Percentiles rank a stretch among this genome's conserved stretches.
Evolutionary conservation across 1,284 basidiomycete genomes (phyloP).

Genomic region (Rhodotorula mucilaginosa): DNA sequence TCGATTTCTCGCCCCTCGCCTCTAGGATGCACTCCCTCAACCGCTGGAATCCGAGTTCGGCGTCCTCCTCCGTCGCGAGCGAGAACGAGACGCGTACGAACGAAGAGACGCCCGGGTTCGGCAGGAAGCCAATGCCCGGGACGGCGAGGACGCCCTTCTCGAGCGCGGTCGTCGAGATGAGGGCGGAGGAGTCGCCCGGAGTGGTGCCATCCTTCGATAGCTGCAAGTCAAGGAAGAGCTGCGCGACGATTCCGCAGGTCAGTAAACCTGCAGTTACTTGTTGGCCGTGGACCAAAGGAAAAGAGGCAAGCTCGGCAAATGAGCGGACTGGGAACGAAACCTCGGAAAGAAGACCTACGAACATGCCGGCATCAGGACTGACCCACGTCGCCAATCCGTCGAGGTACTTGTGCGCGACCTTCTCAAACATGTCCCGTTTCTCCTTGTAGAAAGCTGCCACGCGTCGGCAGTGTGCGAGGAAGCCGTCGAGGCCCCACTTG

Average conservation of each 20-base stretch:
- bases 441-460: slow-evolving; percentile 74
- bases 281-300: too few relatives aligned
- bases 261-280: too few relatives aligned
- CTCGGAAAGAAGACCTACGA: slow-evolving; percentile 31
- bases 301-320: too few relatives aligned
- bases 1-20: slow-evolving; percentile 24
- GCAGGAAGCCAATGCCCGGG: slow-evolving; percentile 72
- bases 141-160: slow-evolving; percentile 81
- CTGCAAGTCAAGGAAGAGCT: slow-evolving; percentile 40
- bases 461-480: slow-evolving; percentile 65
- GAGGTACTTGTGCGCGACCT: slow-evolving; percentile 69
- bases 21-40: slow-evolving; percentile 35
- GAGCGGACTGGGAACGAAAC: neutral
- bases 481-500: slow-evolving; percentile 66
- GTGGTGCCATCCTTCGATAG: slow-evolving; percentile 42
- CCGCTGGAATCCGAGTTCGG: slow-evolving; percentile 71
- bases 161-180: slow-evolving; percentile 75
- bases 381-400: slow-evolving; percentile 76
- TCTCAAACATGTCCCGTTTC: slow-evolving; percentile 77
- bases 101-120: slow-evolving; percentile 63
- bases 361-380: slow-evolving; percentile 73
- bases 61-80: slow-evolving; percentile 64
- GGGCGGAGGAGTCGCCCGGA: slow-evolving; percentile 69
- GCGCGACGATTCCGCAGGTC: neutral
- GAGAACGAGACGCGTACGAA: slow-evolving; percentile 81